Base-by-base conservation (phyloP, 371 early-diverging fungal genomes). In the Mucor indicus region DNA sequence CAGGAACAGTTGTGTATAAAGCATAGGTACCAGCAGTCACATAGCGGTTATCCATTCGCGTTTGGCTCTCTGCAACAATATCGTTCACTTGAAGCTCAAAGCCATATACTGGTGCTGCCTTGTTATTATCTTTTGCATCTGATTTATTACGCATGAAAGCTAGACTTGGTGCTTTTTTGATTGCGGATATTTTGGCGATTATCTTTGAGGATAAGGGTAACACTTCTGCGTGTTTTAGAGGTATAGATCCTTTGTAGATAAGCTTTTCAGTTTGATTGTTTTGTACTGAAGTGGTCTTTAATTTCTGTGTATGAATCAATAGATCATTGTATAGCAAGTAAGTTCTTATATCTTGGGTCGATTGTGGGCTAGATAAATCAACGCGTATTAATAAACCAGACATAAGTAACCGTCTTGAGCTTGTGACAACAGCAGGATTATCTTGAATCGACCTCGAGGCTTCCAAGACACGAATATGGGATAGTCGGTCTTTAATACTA, bases 261-360 rank as follows among this genome's bases (percentile, higher is more conserved):
- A 54, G 29, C 12, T 53, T 59, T 23, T 13, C 19, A 9, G n/a
- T 30, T 6, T 22, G 33, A 7, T 15, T 44, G 17, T 9, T 35
- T 17, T 16, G 29, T n/a, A n/a, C n/a, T n/a, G n/a, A n/a, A n/a
- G n/a, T n/a, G n/a, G n/a, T n/a, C 25, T 52, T 57, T 12, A 48
- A 17, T 15, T 54, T 53, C 38, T 60, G 60, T 31, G 44, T 41
- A 16, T 38, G 54, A 17, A 60, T 44, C 1, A 60, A 33, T 7
- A 45, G 29, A 13, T 62, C 57, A 25, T 43, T 62, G n/a, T 56
- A 56, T 2, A 62, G 27, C 2, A 62, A 21, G 19, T 62, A 56
- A 2, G 50, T 51, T 1, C 62, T 33, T 1, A 42, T 53, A 20
- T 62, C 62, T 1, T 21, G 2, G 0, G 40, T 16, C 6, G 49